These are phyloP conservation scores for Salvia hispanica DNA, from an alignment of 257 asterid genomes.

Conservation along the genomic window DNA sequence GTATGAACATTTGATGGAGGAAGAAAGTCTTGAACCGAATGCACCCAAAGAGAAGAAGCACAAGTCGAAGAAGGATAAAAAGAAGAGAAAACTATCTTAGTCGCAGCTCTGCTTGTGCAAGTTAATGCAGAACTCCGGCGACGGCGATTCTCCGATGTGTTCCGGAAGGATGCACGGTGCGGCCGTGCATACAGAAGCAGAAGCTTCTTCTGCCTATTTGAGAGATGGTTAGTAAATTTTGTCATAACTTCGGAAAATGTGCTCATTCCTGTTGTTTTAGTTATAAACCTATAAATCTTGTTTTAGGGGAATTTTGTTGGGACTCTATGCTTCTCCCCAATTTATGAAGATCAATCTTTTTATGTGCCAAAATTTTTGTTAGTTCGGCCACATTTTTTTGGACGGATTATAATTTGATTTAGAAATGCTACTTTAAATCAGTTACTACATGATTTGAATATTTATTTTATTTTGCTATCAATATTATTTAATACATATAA, in stretches of 20 bases:
- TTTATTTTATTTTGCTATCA: too few species aligned
- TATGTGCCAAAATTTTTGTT: too few species aligned
- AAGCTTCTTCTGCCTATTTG: background rate
- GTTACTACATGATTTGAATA: too few species aligned
- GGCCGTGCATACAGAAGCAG: background rate
- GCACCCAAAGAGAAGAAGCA: constrained; percentile 23
- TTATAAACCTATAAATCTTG: background rate
- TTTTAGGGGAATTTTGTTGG: background rate
- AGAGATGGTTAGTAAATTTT: background rate
- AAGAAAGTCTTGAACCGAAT: constrained; percentile 31
- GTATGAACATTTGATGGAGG: constrained; percentile 61
- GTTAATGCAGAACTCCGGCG: background rate
- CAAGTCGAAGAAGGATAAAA: constrained; percentile 39
- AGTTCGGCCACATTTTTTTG: too few species aligned
- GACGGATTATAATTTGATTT: too few species aligned
- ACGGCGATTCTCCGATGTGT: background rate
- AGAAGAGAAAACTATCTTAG: constrained; percentile 26
- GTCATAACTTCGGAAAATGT: background rate
- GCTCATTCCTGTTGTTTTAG: background rate
- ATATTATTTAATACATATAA: too few species aligned
- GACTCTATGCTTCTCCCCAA: background rate
- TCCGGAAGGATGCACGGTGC: too few species aligned
- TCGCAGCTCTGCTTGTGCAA: background rate
- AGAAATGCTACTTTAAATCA: too few species aligned
- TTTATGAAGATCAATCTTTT: background rate